phyloP scores from a whole-genome alignment of 352 stramenopile genomes.

The Globisporangium apiculatum region DNA sequence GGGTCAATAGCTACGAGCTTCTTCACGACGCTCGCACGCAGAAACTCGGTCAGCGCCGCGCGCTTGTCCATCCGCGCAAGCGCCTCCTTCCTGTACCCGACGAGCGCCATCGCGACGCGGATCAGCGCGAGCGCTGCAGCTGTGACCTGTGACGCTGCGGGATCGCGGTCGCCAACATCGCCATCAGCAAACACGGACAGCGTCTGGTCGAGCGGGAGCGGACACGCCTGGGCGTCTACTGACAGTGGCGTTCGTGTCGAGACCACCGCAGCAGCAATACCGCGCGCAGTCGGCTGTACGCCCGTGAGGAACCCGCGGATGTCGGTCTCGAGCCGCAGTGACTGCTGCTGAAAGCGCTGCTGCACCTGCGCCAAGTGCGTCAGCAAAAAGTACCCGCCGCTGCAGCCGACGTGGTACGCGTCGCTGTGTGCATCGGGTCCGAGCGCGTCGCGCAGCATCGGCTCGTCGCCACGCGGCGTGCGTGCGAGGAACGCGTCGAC shows the following conservation, averaged over 20 bases:
- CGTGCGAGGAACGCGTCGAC: conserved; percentile 12
- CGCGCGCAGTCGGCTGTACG: conserved; percentile 22
- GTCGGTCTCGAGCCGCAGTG: conserved; percentile 31
- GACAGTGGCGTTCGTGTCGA: neutral
- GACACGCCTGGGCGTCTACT: neutral
- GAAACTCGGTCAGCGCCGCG: conserved; percentile 10
- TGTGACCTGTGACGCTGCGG: neutral
- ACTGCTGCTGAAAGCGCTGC: conserved; percentile 15
- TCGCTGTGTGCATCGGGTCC: conserved; percentile 18
- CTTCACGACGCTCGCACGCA: conserved; percentile 4
- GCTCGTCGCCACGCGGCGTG: conserved; percentile 35
- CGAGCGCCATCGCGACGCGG: conserved; percentile 9
- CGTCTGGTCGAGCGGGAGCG: neutral
- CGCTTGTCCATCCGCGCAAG: conserved; percentile 7
- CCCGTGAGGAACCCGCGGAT: conserved; percentile 44
- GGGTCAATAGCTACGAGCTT: conserved; percentile 7
- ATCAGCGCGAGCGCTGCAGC: conserved; percentile 4
- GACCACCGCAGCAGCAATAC: neutral
- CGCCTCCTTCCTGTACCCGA: conserved; percentile 6
- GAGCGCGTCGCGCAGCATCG: conserved; percentile 33
- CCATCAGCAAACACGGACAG: conserved; percentile 10
- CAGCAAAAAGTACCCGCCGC: conserved; percentile 44
- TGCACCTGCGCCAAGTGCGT: conserved; percentile 18
- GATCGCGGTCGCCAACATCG: neutral
- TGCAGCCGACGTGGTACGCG: conserved; percentile 15